Evolutionary conservation across 805 yeast genomes (phyloP), one percentile per base, ranked within the genome.

Genomic region (Saccharomycopsis capsularis): DNA sequence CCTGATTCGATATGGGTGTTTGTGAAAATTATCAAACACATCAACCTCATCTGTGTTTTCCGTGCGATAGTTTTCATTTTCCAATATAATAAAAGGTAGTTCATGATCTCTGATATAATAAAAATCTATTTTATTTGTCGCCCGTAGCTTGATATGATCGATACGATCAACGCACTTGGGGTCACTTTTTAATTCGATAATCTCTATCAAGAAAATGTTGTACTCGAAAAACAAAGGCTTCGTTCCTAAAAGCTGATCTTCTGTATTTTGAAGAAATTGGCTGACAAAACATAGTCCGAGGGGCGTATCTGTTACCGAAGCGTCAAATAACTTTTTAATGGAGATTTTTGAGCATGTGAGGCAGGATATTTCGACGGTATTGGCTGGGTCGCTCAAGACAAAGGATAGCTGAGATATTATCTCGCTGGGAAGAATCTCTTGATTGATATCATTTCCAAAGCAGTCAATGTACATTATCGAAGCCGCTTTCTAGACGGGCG

Each of bases 381-480:
- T 51, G 9, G 43, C n/a, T 18, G 37, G 42, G 19, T 51, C 54
- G 5, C 34, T 18, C 32, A 51, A 22, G n/a, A 47, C 3, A 6
- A 13, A 24, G 6, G 16, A 25, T 5, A 44, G 37, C 25, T 27
- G 23, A 3, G 22, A 4, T 19, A 51, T 19, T 3, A 51, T 24
- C 5, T 19, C 16, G 7, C 47, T 40, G 3, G 54, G 46, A 22
- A 51, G 34, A 2, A 36, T n/a, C 54, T 51, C 54, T 19, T 16
- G 16, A 18, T 43, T 51, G 39, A 44, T 22, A 4, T 32, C 42
- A 24, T 51, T 47, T 22, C 40, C 52, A 39, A 51, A 44, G 30
- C 51, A 25, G 25, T 51, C 54, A 6, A 22, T 7, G 40, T 51
- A 51, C 54, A 51, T 47, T 29, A 29, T 39, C 34, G n/a, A n/a